Percentiles rank a stretch among this genome's conserved stretches.
These are phyloP conservation scores for Blastobotrys raffinosifermentans DNA, from an alignment of 1,139 yeast genomes.

Conservation along the genomic window DNA sequence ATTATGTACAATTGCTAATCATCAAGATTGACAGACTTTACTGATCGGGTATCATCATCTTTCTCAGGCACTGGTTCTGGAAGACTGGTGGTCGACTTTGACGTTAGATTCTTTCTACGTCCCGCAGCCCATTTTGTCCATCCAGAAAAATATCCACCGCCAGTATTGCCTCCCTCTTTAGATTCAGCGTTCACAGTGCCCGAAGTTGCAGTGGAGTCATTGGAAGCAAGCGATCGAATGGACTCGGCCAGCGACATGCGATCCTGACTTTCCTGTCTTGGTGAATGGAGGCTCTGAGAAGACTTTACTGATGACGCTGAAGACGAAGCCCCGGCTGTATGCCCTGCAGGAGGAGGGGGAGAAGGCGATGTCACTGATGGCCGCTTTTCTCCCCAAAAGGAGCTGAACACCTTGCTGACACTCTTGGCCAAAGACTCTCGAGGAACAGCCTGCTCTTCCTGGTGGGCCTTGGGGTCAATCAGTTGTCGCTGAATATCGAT, in stretches of 20 bases:
- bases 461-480: constrained; percentile 13
- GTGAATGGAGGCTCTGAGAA: constrained; percentile 1
- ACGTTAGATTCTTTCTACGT: constrained; percentile 1
- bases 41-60: no score
- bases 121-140: constrained; percentile 26
- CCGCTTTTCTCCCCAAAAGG: constrained; percentile 24
- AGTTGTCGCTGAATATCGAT: constrained; percentile 16
- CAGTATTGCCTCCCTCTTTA: constrained; percentile 7
- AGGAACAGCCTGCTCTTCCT: constrained; percentile 19
- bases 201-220: constrained; percentile 10
- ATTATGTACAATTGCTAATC: no score
- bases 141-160: constrained; percentile 21
- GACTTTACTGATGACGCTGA: background rate
- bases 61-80: background rate
- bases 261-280: constrained; percentile 9
- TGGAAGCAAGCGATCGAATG: constrained; percentile 8
- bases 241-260: constrained; percentile 12
- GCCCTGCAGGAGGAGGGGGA: background rate
- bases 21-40: no score
- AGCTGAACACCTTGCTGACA: constrained; percentile 27
- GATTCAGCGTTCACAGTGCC: constrained; percentile 4
- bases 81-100: constrained; percentile 1
- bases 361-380: constrained; percentile 6
- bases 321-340: background rate
- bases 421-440: constrained; percentile 25